Evolutionary conservation across 768 basidiomycete genomes (phyloP).

Genomic region (Chlorophyllum brunneum): DNA sequence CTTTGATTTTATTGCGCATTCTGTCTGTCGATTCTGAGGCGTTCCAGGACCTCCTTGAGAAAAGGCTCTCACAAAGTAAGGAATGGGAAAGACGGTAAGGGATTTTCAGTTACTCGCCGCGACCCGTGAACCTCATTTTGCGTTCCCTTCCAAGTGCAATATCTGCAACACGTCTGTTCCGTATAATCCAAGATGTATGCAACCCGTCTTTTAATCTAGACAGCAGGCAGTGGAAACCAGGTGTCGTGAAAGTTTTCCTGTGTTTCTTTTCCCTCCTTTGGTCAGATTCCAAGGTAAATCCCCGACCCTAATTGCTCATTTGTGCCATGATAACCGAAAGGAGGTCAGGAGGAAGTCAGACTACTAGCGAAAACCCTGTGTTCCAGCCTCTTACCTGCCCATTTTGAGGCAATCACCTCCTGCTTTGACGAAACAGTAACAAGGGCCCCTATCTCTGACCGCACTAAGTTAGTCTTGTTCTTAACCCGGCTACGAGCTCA

Average conservation of each 20-base stretch:
- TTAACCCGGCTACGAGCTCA: conserved; percentile 64
- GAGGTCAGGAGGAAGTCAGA: conserved; percentile 64
- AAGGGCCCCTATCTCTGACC: conserved; percentile 53
- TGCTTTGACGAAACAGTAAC: conserved; percentile 66
- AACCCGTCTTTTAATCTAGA: conserved; percentile 59
- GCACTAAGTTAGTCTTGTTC: conserved; percentile 56
- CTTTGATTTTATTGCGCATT: conserved; percentile 52
- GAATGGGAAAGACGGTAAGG: conserved; percentile 53
- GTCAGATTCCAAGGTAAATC: conserved; percentile 55
- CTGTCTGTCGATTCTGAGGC: conserved; percentile 63
- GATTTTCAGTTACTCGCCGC: neutral
- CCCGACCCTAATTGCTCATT: neutral
- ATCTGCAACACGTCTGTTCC: conserved; percentile 54
- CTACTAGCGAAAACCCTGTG: conserved; percentile 53
- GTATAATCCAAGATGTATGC: conserved; percentile 62
- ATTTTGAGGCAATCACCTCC: conserved; percentile 58
- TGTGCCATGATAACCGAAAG: neutral
- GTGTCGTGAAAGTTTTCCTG: conserved; percentile 54
- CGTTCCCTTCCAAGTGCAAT: neutral
- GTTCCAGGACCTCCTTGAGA: conserved; percentile 47
- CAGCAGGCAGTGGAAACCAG: conserved; percentile 65
- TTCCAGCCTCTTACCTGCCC: conserved; percentile 58
- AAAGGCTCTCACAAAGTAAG: conserved; percentile 29
- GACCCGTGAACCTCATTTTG: neutral
- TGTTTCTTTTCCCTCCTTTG: conserved; percentile 61